Evolutionary conservation across 169 alveolate species (phyloP).

Genomic region (Cryptosporidium sp.): DNA sequence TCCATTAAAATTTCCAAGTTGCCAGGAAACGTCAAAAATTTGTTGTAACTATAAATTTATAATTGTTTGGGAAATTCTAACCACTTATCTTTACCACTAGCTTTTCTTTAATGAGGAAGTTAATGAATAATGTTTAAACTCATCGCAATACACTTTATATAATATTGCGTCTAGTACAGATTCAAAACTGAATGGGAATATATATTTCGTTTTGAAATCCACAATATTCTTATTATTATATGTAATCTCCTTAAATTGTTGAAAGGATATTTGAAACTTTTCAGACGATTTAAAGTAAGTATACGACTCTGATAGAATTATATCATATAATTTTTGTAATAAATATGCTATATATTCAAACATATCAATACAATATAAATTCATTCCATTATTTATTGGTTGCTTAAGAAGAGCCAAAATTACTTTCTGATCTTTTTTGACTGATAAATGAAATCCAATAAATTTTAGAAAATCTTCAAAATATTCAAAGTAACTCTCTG

Average conservation of each 20-base stretch:
- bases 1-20: slow-evolving; percentile 41
- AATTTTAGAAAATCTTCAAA: slow-evolving; percentile 43
- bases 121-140: slow-evolving; percentile 4
- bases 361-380: slow-evolving; percentile 50
- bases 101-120: not conserved
- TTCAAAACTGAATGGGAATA: slow-evolving; percentile 29
- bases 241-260: slow-evolving; percentile 20
- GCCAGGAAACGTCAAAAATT: slow-evolving; percentile 33
- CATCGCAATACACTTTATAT: slow-evolving; percentile 17
- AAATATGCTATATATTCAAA: slow-evolving; percentile 10
- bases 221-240: not conserved
- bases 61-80: not conserved
- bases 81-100: not conserved
- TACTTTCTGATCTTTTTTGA: not conserved
- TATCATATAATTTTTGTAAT: slow-evolving; percentile 17
- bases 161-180: slow-evolving; percentile 11
- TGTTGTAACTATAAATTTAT: not conserved
- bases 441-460: slow-evolving; percentile 24
- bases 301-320: slow-evolving; percentile 1
- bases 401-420: slow-evolving; percentile 52
- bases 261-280: slow-evolving; percentile 6
- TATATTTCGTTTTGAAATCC: slow-evolving; percentile 7
- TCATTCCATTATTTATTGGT: slow-evolving; percentile 21
- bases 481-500: slow-evolving; percentile 4
- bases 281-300: slow-evolving; percentile 5